Evolutionary conservation across 257 asterid genomes (phyloP), one percentile per base, ranked within the genome.

Genomic region (Scutellaria baicalensis): DNA sequence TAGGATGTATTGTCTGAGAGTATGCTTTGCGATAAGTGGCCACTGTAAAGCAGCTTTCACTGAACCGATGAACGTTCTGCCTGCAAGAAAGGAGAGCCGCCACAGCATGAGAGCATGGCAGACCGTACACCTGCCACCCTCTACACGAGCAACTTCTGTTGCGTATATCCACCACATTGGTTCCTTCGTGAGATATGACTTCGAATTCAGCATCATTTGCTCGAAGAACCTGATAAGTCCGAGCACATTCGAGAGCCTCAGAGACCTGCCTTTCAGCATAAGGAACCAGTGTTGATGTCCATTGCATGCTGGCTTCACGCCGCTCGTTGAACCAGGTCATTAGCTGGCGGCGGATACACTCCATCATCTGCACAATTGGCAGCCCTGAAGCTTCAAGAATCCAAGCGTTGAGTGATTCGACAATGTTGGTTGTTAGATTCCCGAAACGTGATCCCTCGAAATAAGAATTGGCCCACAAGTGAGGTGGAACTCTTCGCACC

Each of bases 271-370:
- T 75, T 48, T 86, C 95, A 4, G 88, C 95, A 4, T 78, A 75
- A 16, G 96, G 96, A 20, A 86, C 93, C 14, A 86, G 72, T 2
- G 77, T 69, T 7, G 93, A 81, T 13, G 85, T 81, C 93, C 93
- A 84, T 59, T 82, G 91, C 83, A 71, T 68, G 71, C 96, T 81
- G 61, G 82, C 78, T 75, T 86, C 91, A 0, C 93, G 93, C 16
- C 96, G 66, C 71, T 86, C 88, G 6, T 81, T 81, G 62, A 89
- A 89, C 93, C 96, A 89, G n/a, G 83, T 84, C 96, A 89, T 89
- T 64, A 89, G 76, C 72, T 86, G 86, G 20, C 96, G 52, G 0
- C 93, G 89, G 8, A 89, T 78, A 57, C 82, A 83, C 70, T 89
- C 96, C 96, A 89, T 80, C 96, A 89, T 86, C 72, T 89, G 91